Conservation (phyloP, 345 rosid genomes). For the Jatropha curcas region DNA sequence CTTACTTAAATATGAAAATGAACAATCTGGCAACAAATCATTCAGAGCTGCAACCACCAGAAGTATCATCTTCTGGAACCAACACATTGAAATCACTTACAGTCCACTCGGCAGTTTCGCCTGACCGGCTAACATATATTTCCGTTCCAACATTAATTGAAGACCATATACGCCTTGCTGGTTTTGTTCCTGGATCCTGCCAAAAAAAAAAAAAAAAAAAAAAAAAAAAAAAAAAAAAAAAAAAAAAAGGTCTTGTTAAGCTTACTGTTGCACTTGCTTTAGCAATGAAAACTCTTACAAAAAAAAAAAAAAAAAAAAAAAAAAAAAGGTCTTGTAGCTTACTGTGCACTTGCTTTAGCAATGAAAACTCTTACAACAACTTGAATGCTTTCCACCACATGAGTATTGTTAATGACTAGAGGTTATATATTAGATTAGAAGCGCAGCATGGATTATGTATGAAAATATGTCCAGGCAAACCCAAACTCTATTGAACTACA, state of each 20-base stretch:
- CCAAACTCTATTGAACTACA: not conserved
- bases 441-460: too few species aligned
- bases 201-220: not conserved
- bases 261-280: not conserved
- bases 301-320: slow-evolving; percentile 1
- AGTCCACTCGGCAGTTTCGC: slow-evolving; percentile 33
- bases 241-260: not conserved
- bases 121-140: slow-evolving; percentile 20
- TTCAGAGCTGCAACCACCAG: not conserved
- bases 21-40: not conserved
- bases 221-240: too few species aligned
- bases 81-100: slow-evolving; percentile 30
- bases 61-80: slow-evolving; percentile 17
- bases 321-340: not conserved
- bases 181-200: slow-evolving; percentile 36
- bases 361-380: not conserved
- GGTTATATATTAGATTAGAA: not conserved
- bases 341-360: not conserved
- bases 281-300: not conserved
- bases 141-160: slow-evolving; percentile 30
- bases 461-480: not conserved
- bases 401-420: not conserved
- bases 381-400: not conserved
- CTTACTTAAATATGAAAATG: not conserved
- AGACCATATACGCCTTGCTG: slow-evolving; percentile 28